Conservation (phyloP, 148 eudicot species). For the Spergularia marina region DNA sequence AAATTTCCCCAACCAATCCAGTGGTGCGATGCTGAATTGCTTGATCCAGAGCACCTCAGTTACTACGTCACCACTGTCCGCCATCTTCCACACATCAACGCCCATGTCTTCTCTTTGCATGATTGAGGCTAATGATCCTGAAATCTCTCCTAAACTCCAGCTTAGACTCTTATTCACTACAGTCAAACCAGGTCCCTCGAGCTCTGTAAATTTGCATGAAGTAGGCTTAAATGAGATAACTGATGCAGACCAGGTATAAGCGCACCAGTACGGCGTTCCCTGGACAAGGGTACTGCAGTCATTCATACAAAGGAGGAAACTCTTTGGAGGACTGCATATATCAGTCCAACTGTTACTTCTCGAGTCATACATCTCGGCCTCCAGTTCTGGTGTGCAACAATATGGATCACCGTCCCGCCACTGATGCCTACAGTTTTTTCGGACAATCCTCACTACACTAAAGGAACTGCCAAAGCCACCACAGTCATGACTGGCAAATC, state of each 20-base stretch:
- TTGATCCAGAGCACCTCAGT: not conserved
- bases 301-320: not conserved
- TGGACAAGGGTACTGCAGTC: not conserved
- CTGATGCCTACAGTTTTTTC: not conserved
- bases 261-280: slow-evolving; percentile 7
- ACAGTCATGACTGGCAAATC: not conserved
- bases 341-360: not conserved
- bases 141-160: slow-evolving; percentile 15
- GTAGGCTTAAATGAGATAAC: slow-evolving; percentile 4
- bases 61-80: not conserved
- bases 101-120: not conserved
- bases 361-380: slow-evolving; percentile 11
- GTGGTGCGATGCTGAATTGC: not conserved
- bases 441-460: not conserved
- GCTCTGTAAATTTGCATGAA: slow-evolving; percentile 8
- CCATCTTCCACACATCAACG: slow-evolving; percentile 13
- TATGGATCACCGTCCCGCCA: slow-evolving; percentile 13
- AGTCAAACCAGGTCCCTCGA: slow-evolving; percentile 2
- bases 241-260: slow-evolving; percentile 10
- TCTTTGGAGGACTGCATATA: not conserved
- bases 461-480: not conserved
- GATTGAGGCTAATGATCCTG: not conserved
- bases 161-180: not conserved
- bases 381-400: not conserved
- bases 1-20: not conserved